These are phyloP conservation scores for Eucalyptus microcorys DNA, from an alignment of 345 rosid genomes.

Conservation along the genomic window DNA sequence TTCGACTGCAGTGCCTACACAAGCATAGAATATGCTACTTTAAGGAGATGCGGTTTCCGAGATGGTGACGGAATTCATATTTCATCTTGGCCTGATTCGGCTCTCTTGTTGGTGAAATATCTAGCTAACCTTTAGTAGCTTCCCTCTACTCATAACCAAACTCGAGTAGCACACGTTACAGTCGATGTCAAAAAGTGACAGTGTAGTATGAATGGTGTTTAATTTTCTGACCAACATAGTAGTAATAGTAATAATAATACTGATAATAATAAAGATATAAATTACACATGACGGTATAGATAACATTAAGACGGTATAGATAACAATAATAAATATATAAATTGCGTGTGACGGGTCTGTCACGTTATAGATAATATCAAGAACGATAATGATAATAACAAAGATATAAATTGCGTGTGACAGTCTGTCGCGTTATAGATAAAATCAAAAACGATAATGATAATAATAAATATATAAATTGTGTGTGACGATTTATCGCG, in stretches of 20 bases:
- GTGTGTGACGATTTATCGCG: too few species aligned
- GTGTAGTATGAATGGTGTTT: background rate
- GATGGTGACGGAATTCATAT: background rate
- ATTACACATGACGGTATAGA: fast-evolving
- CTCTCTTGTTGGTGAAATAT: background rate
- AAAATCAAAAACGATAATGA: too few species aligned
- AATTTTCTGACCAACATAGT: background rate
- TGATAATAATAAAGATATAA: too few species aligned
- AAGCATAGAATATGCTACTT: background rate
- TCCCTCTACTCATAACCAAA: background rate
- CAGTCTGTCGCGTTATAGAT: too few species aligned
- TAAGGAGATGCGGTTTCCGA: background rate
- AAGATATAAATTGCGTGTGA: too few species aligned
- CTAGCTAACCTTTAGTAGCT: background rate
- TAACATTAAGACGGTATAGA: too few species aligned
- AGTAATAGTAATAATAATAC: too few species aligned
- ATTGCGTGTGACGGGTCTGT: too few species aligned
- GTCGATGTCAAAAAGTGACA: background rate
- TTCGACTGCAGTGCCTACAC: background rate
- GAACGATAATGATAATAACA: too few species aligned
- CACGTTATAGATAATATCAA: too few species aligned
- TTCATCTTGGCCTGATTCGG: background rate
- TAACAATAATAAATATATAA: too few species aligned
- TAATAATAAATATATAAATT: too few species aligned
- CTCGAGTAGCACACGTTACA: background rate